phyloP scores from a whole-genome alignment of 805 yeast species.

The Lachancea meyersii region DNA sequence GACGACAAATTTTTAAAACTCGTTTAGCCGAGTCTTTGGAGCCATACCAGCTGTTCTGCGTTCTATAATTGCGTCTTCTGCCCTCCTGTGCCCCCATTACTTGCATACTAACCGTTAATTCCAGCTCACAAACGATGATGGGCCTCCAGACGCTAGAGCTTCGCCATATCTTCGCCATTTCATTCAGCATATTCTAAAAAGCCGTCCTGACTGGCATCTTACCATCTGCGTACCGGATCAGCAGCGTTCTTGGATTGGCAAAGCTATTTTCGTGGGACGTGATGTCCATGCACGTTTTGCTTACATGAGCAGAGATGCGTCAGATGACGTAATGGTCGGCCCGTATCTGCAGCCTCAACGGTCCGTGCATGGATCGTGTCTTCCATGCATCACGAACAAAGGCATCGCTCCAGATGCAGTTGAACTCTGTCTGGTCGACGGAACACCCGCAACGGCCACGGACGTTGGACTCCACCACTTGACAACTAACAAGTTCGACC shows the following conservation, averaged over 20 bases:
- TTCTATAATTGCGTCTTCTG: too few species aligned
- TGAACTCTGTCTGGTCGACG: conserved; percentile 84
- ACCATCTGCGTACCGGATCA: conserved; percentile 76
- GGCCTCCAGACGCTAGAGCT: conserved; percentile 72
- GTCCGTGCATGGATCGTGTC: conserved; percentile 25
- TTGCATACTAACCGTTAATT: conserved; percentile 4
- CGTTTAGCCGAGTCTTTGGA: too few species aligned
- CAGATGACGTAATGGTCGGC: conserved; percentile 54
- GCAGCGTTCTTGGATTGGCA: conserved; percentile 94
- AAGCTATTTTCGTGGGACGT: conserved; percentile 87
- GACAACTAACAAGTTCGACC: conserved; percentile 53
- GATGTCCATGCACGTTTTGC: conserved; percentile 54
- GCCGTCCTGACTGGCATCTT: conserved; percentile 72
- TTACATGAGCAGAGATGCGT: conserved; percentile 45
- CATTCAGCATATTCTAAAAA: conserved; percentile 55
- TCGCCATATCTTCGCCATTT: conserved; percentile 84
- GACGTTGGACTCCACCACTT: conserved; percentile 83
- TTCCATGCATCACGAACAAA: conserved; percentile 20
- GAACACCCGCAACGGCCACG: conserved; percentile 94
- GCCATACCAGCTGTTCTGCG: too few species aligned
- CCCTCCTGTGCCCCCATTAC: too few species aligned
- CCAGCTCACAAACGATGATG: conserved; percentile 83
- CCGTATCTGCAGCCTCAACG: conserved; percentile 54
- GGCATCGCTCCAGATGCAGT: conserved; percentile 35
- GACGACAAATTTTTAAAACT: too few species aligned